Base-by-base conservation (phyloP, 2,329 filamentous ascomycete genomes). In the Aaosphaeria arxii region DNA sequence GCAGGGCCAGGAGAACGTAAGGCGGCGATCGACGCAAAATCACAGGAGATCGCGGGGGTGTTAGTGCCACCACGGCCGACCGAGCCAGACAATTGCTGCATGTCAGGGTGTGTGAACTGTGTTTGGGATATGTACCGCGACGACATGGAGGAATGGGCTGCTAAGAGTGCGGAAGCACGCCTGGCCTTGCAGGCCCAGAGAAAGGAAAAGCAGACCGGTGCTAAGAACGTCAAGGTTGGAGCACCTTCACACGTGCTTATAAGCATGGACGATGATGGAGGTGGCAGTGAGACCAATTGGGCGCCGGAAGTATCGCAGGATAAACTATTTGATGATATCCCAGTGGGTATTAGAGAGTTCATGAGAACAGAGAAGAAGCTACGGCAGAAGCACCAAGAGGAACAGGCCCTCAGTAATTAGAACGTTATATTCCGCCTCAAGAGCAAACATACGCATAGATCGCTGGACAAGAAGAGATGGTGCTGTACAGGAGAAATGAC, bases 41-140 rank as follows among this genome's bases (percentile, higher is more conserved):
- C 84, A 43, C 81, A 76, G 6, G 76, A 83, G 51, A 77, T 96
- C 47, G 91, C 88, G 1, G 92, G 91, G 4, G 81, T 97, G 1
- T 72, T 83, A 13, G 87, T 97, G 4, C 94, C 94, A 2, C 91
- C 91, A 0, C 82, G 82, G 42, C 94, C 94, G 1, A 80, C 84
- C 42, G 92, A 99, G 71, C 94, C 94, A 4, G 94, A 97, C 63
- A 96, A 99, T 66, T 99, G 94, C 79, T 99, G 94, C 73, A 99
- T 99, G 94, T 94, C 89, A 64, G 94, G 94, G 3, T 99, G 94
- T 67, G 92, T 96, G 43, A 91, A 97, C 69, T 99, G 94, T 70
- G 94, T 97, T 3, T 97, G 91, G 91, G 91, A 96, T 61, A 78
- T 84, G 45, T 97, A 86, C 71, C 81, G 91, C 6, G 92, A 99